A percentile compares a stretch with the other conserved stretches of the same genome.
Conservation (phyloP, 2,329 filamentous ascomycete species). For the Aspergillus sp. region DNA sequence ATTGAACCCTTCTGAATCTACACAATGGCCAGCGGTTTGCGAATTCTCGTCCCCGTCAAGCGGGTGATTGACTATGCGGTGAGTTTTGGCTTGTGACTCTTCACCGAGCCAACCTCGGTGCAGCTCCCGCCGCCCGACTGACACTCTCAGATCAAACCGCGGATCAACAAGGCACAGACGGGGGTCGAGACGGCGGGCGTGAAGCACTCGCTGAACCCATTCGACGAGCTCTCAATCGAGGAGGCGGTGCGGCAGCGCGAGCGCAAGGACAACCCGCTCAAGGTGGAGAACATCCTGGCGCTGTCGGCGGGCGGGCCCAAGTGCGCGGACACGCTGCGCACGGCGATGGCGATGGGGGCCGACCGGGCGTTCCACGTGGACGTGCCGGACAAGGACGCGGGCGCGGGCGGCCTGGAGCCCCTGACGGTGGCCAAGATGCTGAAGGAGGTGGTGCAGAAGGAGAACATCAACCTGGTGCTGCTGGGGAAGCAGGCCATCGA, state of each 20-base stretch:
- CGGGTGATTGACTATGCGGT: slow-evolving; percentile 86
- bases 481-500: slow-evolving; percentile 98
- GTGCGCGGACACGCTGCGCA: slow-evolving; percentile 82
- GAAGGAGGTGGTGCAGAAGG: slow-evolving; percentile 72
- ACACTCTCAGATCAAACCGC: slow-evolving; percentile 58
- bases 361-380: slow-evolving; percentile 90
- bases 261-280: slow-evolving; percentile 65
- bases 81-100: slow-evolving; percentile 33
- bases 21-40: slow-evolving; percentile 52
- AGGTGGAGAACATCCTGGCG: slow-evolving; percentile 88
- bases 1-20: slow-evolving; percentile 2
- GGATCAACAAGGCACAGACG: slow-evolving; percentile 71
- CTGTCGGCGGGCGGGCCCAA: slow-evolving; percentile 87
- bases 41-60: slow-evolving; percentile 79
- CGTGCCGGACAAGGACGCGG: slow-evolving; percentile 59
- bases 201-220: slow-evolving; percentile 98
- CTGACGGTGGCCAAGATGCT: slow-evolving; percentile 91
- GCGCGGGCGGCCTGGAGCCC: slow-evolving; percentile 71
- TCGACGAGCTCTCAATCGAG: slow-evolving; percentile 97
- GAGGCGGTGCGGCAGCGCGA: slow-evolving; percentile 94
- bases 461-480: slow-evolving; percentile 88
- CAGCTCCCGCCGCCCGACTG: background rate
- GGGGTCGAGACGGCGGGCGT: slow-evolving; percentile 89
- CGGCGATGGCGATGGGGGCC: slow-evolving; percentile 98
- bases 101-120: background rate